phyloP scores from a whole-genome alignment of 345 rosid species.

The Syzygium jambos region DNA sequence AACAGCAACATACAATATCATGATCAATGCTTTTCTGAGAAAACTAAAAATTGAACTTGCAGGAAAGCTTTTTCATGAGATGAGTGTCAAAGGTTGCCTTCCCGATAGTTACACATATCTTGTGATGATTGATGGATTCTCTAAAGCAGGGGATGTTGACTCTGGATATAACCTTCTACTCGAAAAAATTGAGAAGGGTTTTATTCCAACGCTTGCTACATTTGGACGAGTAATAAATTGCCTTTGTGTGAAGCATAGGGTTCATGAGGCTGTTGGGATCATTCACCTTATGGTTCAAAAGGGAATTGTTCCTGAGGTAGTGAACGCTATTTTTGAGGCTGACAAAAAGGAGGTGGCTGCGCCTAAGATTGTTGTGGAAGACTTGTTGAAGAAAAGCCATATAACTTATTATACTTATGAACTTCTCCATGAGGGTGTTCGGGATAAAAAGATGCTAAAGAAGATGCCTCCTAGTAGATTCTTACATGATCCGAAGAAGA shows the following conservation, averaged over 20 bases:
- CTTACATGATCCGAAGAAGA: constrained; percentile 4
- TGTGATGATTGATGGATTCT: constrained; percentile 74
- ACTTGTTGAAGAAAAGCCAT: constrained; percentile 69
- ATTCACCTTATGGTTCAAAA: constrained; percentile 59
- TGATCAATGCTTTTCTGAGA: constrained; percentile 60
- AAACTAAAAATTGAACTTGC: constrained; percentile 57
- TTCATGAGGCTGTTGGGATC: constrained; percentile 63
- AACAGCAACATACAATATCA: constrained; percentile 60
- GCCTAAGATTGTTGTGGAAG: constrained; percentile 87
- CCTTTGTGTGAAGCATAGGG: constrained; percentile 60
- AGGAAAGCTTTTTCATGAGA: constrained; percentile 55
- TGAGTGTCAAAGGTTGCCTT: constrained; percentile 46
- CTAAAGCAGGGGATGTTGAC: constrained; percentile 59
- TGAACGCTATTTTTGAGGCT: constrained; percentile 60
- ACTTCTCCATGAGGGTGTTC: constrained; percentile 76
- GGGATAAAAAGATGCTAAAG: constrained; percentile 63
- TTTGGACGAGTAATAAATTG: constrained; percentile 81
- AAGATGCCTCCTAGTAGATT: constrained; percentile 25
- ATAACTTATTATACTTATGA: constrained; percentile 80
- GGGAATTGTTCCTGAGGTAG: constrained; percentile 72
- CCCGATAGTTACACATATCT: constrained; percentile 73
- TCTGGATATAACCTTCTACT: constrained; percentile 46
- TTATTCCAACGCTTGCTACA: constrained; percentile 57
- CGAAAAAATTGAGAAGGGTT: constrained; percentile 51
- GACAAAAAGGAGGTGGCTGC: constrained; percentile 76